These are phyloP conservation scores for Amaranthus hypochondriacus DNA, from an alignment of 148 eudicot species.

Conservation along the genomic window DNA sequence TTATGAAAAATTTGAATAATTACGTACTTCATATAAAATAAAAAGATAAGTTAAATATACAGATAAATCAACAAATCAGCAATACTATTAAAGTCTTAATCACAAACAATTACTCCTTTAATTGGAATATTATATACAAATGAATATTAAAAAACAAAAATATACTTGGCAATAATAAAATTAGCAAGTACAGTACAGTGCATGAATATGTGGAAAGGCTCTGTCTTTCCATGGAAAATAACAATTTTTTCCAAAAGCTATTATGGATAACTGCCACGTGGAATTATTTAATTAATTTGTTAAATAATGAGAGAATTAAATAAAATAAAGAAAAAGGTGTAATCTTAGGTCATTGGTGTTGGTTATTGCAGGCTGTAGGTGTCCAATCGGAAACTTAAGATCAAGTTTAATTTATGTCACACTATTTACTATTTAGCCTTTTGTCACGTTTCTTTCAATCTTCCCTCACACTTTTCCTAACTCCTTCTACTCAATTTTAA, in stretches of 20 bases:
- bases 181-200: no score
- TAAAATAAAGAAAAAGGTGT: not conserved
- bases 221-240: not conserved
- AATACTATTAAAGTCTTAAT: no score
- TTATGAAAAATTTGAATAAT: no score
- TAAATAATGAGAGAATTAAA: not conserved
- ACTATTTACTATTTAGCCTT: not conserved
- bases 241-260: not conserved
- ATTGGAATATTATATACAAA: no score
- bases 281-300: not conserved
- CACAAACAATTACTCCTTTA: no score
- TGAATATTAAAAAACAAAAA: no score
- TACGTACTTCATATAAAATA: no score
- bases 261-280: slow-evolving; percentile 23
- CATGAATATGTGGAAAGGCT: not conserved
- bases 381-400: slow-evolving; percentile 11
- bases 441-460: slow-evolving; percentile 12
- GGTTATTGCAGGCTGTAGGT: slow-evolving; percentile 16
- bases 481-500: not conserved
- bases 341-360: slow-evolving; percentile 15
- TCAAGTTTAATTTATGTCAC: not conserved
- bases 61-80: no score
- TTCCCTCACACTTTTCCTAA: not conserved
- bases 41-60: no score
- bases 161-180: no score